A percentile compares a stretch with the other conserved stretches of the same genome.
Conservation (phyloP, 768 basidiomycete species). For the Multifurca ochricompacta region DNA sequence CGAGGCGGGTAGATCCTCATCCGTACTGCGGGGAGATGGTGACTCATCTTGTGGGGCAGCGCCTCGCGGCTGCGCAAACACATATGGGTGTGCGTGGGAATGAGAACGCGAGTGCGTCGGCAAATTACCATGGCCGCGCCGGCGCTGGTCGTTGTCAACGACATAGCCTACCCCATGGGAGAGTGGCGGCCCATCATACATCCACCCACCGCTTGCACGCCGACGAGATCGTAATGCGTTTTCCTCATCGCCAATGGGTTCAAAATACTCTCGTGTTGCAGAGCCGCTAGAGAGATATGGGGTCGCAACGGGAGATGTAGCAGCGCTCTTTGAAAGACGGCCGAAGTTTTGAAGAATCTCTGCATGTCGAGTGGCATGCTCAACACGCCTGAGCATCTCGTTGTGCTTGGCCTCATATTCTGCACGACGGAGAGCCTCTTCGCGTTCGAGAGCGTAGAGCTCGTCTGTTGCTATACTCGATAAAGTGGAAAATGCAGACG, state of each 20-base stretch:
- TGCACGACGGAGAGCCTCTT: constrained; percentile 61
- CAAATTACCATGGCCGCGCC: constrained; percentile 16
- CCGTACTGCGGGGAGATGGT: constrained; percentile 64
- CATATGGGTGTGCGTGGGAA: constrained; percentile 20
- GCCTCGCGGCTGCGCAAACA: background rate
- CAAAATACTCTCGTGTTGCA: constrained; percentile 16
- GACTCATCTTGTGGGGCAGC: constrained; percentile 40
- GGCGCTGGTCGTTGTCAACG: constrained; percentile 29
- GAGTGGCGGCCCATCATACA: constrained; percentile 22
- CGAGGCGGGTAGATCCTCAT: constrained; percentile 41
- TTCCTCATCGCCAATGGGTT: constrained; percentile 32
- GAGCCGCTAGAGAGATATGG: constrained; percentile 12
- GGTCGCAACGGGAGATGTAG: constrained; percentile 16
- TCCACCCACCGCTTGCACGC: constrained; percentile 18
- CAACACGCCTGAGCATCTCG: constrained; percentile 32
- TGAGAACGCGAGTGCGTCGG: constrained; percentile 29
- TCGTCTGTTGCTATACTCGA: constrained; percentile 82
- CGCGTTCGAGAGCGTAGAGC: constrained; percentile 79
- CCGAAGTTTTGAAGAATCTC: constrained; percentile 34
- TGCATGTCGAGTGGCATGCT: constrained; percentile 35
- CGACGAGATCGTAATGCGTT: constrained; percentile 34
- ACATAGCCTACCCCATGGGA: constrained; percentile 28
- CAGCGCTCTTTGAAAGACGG: constrained; percentile 22
- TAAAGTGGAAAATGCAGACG: constrained; percentile 44
- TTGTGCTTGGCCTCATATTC: constrained; percentile 49